Base-by-base conservation (phyloP, 139 green algal genomes). In the Closterium sp. region DNA sequence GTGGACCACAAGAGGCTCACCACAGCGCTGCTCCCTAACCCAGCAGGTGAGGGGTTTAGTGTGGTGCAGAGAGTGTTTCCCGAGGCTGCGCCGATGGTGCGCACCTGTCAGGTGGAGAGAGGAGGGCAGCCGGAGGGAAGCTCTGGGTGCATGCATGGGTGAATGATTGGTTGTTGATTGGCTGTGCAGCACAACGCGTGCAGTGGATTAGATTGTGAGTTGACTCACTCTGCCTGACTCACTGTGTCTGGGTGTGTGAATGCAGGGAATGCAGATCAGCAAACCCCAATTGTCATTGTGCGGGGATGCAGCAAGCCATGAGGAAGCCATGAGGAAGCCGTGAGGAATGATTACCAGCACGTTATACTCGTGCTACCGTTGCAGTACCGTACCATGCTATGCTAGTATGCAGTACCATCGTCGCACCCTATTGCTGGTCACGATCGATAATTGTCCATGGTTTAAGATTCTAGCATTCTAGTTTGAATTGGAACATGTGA, bases 231-330 rank as follows among this genome's bases (percentile, higher is more conserved):
- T 50, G 38, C 38, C 38, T 3, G 32, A 50, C 38, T 50, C 38
- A 50, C 38, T 50, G 13, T 50, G 7, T 9, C 5, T 79, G 19
- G 62, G 17, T 79, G 62, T 79, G 62, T 79, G 17, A 79, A 9
- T 5, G 17, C 91, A 89, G 94, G 94, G 13, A 95, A 95, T 87
- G 92, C 31, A 21, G 92, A 93, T 7, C 21, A 95, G 89, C 94
- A 94, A 50, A 95, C 94, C 9, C 94, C 94, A 4, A 22, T 95
- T 6, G 91, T 95, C 27, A 21, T 95, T 17, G 70, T 95, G 13
- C 91, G 93, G 4, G 87, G 87, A 79, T 79, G 62, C 62, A 79
- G 62, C 62, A 79, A 79, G 62, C 22, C 29, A 31, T 31, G 29
- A 88, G 22, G n/a, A 79, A 79, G 62, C 22, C 29, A 31, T 31